Conservation (phyloP, 2,329 filamentous ascomycete species). For the Diaporthe batatas region DNA sequence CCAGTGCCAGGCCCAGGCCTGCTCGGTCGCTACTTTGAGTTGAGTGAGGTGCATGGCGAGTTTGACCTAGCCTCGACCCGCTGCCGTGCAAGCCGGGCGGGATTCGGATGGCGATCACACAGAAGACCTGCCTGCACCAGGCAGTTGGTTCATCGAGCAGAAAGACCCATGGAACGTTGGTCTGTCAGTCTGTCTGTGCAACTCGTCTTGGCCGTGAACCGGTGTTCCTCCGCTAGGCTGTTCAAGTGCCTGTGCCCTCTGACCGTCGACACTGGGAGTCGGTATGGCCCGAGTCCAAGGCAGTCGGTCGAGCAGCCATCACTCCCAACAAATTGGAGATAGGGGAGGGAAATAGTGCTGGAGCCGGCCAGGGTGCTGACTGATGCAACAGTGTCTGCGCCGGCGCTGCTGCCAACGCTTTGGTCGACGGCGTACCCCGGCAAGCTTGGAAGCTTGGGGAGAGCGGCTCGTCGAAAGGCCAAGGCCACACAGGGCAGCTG, state of each 20-base stretch:
- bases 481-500: background rate
- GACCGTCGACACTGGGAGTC: background rate
- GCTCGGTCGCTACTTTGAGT: conserved; percentile 23
- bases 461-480: conserved; percentile 11
- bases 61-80: background rate
- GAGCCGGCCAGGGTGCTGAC: conserved; percentile 3
- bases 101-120: conserved; percentile 27
- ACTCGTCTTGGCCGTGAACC: background rate
- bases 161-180: background rate
- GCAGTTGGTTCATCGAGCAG: background rate
- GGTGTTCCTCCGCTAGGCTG: background rate
- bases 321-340: conserved; percentile 13
- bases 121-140: conserved; percentile 6
- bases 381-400: background rate
- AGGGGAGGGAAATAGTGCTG: background rate
- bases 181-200: background rate
- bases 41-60: background rate
- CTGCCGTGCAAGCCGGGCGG: conserved; percentile 21
- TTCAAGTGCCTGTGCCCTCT: too few species aligned
- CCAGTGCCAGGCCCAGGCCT: background rate
- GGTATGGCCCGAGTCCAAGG: conserved; percentile 18
- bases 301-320: background rate
- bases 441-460: conserved; percentile 11
- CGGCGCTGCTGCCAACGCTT: conserved; percentile 13
- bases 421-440: conserved; percentile 31